Evolutionary conservation across 805 yeast genomes (phyloP).

Genomic region (Saturnispora kantuleensis): DNA sequence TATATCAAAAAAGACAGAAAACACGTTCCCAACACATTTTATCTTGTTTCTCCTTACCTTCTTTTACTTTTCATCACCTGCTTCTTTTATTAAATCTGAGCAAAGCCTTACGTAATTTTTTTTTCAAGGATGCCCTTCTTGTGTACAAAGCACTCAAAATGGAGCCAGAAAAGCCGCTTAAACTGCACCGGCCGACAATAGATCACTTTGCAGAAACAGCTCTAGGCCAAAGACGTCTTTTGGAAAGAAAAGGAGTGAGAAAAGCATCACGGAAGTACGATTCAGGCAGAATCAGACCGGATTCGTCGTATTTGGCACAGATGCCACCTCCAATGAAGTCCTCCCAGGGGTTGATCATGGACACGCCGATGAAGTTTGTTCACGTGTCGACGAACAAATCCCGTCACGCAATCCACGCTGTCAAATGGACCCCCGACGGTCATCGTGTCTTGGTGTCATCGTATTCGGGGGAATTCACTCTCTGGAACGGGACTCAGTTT

Average conservation of each 20-base stretch:
- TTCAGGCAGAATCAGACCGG: conserved; percentile 54
- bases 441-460: conserved; percentile 82
- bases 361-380: conserved; percentile 71
- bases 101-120: too few species aligned
- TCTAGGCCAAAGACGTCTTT: too few species aligned
- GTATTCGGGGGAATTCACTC: conserved; percentile 89
- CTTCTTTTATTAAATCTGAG: too few species aligned
- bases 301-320: conserved; percentile 53
- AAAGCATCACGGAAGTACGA: conserved; percentile 23
- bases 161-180: too few species aligned
- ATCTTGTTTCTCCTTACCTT: too few species aligned
- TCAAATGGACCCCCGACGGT: conserved; percentile 97
- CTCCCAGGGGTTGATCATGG: conserved; percentile 39
- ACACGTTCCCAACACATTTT: too few species aligned
- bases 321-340: conserved; percentile 51
- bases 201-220: conserved; percentile 45
- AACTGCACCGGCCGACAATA: conserved; percentile 49
- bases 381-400: conserved; percentile 88
- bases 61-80: too few species aligned
- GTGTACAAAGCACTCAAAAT: too few species aligned
- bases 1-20: too few species aligned
- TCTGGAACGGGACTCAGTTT: conserved; percentile 94
- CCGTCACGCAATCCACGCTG: conserved; percentile 79
- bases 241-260: conserved; percentile 8
- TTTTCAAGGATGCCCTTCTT: too few species aligned